Conservation (phyloP, 2,329 filamentous ascomycete genomes). For the Fusarium luffae region DNA sequence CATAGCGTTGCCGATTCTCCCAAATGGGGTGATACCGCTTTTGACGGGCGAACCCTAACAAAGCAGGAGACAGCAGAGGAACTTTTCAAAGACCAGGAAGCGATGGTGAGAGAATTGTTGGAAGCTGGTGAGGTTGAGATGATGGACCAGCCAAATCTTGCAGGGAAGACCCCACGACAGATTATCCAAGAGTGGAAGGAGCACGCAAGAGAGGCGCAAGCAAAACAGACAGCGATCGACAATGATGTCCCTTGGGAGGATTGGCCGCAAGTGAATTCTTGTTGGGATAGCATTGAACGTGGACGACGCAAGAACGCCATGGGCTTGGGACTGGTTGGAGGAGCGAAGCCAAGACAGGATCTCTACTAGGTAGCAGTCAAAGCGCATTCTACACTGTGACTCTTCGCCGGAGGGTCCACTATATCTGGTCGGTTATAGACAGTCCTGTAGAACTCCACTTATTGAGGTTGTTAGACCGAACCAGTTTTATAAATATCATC, state of each 20-base stretch:
- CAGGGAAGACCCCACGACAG: background rate
- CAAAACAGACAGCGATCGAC: background rate
- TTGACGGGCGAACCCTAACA: too few relatives aligned
- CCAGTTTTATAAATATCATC: accelerated
- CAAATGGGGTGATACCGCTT: accelerated
- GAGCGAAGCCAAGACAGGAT: accelerated
- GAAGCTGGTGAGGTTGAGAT: background rate
- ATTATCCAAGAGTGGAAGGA: background rate
- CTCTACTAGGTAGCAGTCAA: background rate
- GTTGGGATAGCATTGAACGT: accelerated
- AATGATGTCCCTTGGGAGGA: background rate
- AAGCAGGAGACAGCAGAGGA: background rate
- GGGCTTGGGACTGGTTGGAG: too few relatives aligned
- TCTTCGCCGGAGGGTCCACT: too few relatives aligned
- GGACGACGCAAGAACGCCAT: too few relatives aligned
- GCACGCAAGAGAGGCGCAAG: accelerated
- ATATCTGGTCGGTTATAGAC: too few relatives aligned
- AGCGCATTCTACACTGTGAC: too few relatives aligned
- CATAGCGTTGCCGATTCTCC: background rate
- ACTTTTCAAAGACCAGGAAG: background rate
- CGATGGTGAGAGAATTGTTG: background rate
- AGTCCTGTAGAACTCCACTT: too few relatives aligned
- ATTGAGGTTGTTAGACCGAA: too few relatives aligned
- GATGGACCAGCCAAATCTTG: background rate
- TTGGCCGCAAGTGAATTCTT: background rate